These are phyloP conservation scores for Paraconiothyrium brasiliense DNA, from an alignment of 2,329 filamentous ascomycete species.

Conservation along the genomic window DNA sequence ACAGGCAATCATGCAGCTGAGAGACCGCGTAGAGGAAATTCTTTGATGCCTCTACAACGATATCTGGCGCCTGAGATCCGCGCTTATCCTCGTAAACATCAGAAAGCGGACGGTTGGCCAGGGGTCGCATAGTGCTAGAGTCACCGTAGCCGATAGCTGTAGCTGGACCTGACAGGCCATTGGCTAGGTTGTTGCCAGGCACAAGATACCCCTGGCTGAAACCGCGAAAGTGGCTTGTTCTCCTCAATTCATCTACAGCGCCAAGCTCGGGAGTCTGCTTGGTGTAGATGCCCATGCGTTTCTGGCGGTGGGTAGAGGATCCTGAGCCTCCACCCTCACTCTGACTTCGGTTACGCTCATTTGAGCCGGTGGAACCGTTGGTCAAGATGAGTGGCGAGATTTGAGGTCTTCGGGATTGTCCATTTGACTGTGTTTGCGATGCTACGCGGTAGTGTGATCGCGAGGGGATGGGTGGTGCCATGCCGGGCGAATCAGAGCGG, in stretches of 20 bases:
- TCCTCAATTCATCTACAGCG: slow-evolving; percentile 61
- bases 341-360: slow-evolving; percentile 72
- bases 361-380: slow-evolving; percentile 68
- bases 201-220: slow-evolving; percentile 66
- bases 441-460: slow-evolving; percentile 82
- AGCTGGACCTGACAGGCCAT: slow-evolving; percentile 44
- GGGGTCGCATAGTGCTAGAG: slow-evolving; percentile 43
- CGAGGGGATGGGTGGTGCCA: slow-evolving; percentile 78
- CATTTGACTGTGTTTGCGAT: slow-evolving; percentile 61
- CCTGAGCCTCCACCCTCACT: slow-evolving; percentile 65
- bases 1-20: slow-evolving; percentile 55
- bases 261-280: slow-evolving; percentile 65
- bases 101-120: slow-evolving; percentile 61
- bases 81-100: slow-evolving; percentile 66
- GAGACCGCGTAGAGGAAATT: slow-evolving; percentile 65
- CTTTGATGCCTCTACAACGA: slow-evolving; percentile 65
- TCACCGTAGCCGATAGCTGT: slow-evolving; percentile 47
- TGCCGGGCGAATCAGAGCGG: slow-evolving; percentile 73
- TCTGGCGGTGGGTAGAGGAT: slow-evolving; percentile 59
- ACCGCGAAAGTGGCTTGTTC: slow-evolving; percentile 64
- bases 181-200: slow-evolving; percentile 33
- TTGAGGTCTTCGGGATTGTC: slow-evolving; percentile 72
- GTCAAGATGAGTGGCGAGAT: slow-evolving; percentile 76
- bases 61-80: slow-evolving; percentile 56
- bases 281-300: slow-evolving; percentile 69